phyloP scores from a whole-genome alignment of 352 stramenopile species.

The Globisporangium alternatum region DNA sequence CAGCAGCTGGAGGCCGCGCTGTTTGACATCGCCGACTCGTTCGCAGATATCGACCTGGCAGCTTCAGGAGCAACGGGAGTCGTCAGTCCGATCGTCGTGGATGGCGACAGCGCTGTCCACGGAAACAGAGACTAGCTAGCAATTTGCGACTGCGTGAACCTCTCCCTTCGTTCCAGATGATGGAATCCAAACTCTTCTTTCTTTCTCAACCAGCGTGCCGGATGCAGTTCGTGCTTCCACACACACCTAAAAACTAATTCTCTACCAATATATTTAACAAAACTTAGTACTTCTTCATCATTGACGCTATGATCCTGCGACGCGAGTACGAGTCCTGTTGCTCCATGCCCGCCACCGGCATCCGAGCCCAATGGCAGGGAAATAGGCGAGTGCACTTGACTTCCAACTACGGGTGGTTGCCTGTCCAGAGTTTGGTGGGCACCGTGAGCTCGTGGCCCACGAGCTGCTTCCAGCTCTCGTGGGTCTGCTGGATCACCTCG shows the following conservation, averaged over 20 bases:
- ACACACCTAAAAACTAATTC: constrained; percentile 2
- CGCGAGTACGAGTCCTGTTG: background rate
- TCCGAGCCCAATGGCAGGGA: too few relatives aligned
- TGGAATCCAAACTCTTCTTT: background rate
- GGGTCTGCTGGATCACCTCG: constrained; percentile 89
- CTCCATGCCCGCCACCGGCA: too few relatives aligned
- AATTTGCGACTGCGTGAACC: background rate
- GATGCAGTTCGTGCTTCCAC: background rate
- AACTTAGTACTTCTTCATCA: background rate
- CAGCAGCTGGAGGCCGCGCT: constrained; percentile 14
- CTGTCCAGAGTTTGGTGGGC: constrained; percentile 67
- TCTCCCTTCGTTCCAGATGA: background rate
- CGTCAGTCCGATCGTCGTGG: constrained; percentile 9
- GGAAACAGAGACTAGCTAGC: constrained; percentile 6
- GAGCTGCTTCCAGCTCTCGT: constrained; percentile 87
- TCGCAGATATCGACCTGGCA: constrained; percentile 16
- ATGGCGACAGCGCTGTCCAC: background rate
- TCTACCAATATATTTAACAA: constrained; percentile 18
- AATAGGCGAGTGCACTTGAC: background rate
- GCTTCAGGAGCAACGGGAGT: background rate
- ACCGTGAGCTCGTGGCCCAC: constrained; percentile 46
- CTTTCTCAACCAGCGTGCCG: background rate
- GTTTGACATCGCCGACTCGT: constrained; percentile 30
- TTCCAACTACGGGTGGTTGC: constrained; percentile 25
- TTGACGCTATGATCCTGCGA: background rate